These are phyloP conservation scores for Fabrea salina DNA, from an alignment of 169 alveolate species.

Conservation along the genomic window DNA sequence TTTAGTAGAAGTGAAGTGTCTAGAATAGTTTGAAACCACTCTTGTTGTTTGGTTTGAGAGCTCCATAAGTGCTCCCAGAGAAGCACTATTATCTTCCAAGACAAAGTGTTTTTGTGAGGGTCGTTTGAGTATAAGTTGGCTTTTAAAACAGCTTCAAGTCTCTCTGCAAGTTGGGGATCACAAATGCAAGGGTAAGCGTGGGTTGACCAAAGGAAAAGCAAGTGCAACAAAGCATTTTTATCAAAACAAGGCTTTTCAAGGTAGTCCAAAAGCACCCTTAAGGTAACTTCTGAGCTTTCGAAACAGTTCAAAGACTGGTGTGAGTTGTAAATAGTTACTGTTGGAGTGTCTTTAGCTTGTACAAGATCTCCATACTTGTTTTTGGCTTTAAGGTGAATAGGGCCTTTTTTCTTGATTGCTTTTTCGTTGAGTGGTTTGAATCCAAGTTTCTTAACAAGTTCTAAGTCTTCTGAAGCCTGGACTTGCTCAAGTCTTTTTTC, in stretches of 20 bases:
- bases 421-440: background rate
- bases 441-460: background rate
- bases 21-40: background rate
- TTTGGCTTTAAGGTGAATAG: slow-evolving; percentile 3
- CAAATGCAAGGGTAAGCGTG: background rate
- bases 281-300: background rate
- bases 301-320: background rate
- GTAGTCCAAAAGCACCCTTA: background rate
- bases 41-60: background rate
- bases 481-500: slow-evolving; percentile 35
- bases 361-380: background rate
- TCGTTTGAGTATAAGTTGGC: background rate
- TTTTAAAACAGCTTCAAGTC: background rate
- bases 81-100: background rate
- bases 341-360: background rate
- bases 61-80: slow-evolving; percentile 5
- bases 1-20: background rate
- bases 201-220: background rate
- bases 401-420: background rate
- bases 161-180: background rate
- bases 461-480: background rate
- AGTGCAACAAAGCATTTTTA: background rate
- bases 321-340: background rate
- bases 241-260: background rate
- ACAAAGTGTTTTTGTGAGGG: background rate